These are phyloP conservation scores for Eucalyptus erythrocorys DNA, from an alignment of 345 rosid genomes.

Conservation along the genomic window DNA sequence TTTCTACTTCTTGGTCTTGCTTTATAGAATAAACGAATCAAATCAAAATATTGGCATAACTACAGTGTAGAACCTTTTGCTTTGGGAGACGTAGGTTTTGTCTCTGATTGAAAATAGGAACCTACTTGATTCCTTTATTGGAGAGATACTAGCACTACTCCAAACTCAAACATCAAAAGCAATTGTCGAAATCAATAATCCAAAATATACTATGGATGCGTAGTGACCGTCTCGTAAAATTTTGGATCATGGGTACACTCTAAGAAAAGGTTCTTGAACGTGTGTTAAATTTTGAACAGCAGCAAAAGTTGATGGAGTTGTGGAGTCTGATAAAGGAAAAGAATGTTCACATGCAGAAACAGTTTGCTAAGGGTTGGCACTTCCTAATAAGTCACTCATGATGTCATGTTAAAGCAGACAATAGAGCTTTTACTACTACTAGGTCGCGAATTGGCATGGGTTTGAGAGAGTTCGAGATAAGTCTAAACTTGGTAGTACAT, in stretches of 20 bases:
- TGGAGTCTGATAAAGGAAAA: too few relatives aligned
- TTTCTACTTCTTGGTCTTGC: too few relatives aligned
- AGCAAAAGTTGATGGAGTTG: neutral
- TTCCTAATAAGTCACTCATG: too few relatives aligned
- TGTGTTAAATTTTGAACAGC: too few relatives aligned
- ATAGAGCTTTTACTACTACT: too few relatives aligned
- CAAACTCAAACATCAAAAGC: rapidly evolving
- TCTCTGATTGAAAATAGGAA: rapidly evolving
- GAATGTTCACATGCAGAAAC: too few relatives aligned
- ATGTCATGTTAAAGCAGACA: too few relatives aligned
- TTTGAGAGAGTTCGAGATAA: too few relatives aligned
- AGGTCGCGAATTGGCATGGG: too few relatives aligned
- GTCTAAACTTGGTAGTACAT: too few relatives aligned
- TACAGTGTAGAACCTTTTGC: neutral
- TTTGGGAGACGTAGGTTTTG: neutral
- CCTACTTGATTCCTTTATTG: neutral
- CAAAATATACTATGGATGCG: neutral
- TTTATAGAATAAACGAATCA: neutral
- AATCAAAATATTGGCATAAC: neutral
- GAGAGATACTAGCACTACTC: neutral
- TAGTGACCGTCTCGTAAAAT: neutral
- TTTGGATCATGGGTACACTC: neutral
- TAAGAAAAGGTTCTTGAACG: neutral
- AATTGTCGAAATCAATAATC: neutral
- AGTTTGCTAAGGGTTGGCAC: too few relatives aligned